Evolutionary conservation across 2,329 filamentous ascomycete species (phyloP).

Genomic region (Aureobasidium sp.): DNA sequence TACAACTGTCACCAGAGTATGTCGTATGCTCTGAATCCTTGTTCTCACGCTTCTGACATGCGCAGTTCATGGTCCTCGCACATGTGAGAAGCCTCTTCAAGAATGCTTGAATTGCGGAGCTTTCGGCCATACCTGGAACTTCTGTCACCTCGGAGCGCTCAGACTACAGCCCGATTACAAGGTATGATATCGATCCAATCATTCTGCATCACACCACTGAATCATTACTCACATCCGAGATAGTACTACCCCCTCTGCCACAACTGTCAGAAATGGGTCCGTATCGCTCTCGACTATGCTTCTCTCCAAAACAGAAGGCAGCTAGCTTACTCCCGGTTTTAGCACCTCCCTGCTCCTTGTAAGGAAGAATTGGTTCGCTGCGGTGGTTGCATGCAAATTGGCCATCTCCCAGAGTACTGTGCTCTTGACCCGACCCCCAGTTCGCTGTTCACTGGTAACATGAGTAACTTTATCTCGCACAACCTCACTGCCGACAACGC

Average conservation of each 20-base stretch:
- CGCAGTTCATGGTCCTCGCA: background rate
- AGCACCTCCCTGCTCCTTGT: slow-evolving; percentile 17
- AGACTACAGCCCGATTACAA: background rate
- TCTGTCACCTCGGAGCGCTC: slow-evolving; percentile 13
- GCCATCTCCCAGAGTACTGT: slow-evolving; percentile 16
- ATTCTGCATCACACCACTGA: background rate
- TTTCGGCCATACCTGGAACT: slow-evolving; percentile 16
- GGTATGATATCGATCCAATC: background rate
- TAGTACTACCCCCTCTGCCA: slow-evolving; percentile 17
- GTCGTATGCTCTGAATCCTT: background rate
- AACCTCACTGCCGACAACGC: background rate
- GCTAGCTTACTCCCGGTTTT: background rate
- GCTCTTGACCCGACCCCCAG: background rate
- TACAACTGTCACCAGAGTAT: slow-evolving; percentile 16
- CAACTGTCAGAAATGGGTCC: slow-evolving; percentile 14
- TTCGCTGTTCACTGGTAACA: background rate
- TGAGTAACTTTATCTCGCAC: background rate
- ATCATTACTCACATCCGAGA: background rate
- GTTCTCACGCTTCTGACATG: background rate
- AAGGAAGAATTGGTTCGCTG: background rate
- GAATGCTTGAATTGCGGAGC: slow-evolving; percentile 9
- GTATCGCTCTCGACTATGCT: background rate
- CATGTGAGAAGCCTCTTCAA: background rate
- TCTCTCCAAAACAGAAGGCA: background rate
- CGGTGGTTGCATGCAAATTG: slow-evolving; percentile 1